Conservation (phyloP, 2,329 filamentous ascomycete genomes). For the Colletotrichum sp. region DNA sequence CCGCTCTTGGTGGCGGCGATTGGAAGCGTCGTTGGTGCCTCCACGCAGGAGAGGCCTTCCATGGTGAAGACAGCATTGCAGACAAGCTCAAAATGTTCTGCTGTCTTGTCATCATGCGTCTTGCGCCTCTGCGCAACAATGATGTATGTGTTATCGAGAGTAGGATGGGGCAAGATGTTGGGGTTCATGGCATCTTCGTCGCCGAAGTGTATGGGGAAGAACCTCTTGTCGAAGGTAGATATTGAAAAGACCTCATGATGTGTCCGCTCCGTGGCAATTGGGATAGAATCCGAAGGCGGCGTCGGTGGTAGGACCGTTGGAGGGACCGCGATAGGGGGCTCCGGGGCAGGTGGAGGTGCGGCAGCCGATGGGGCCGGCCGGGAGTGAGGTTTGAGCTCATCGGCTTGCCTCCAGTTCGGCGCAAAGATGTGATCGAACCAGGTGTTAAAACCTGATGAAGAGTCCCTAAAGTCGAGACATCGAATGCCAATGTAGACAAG, state of each 20-base stretch:
- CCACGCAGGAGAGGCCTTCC: slow-evolving; percentile 46
- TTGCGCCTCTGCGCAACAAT: slow-evolving; percentile 54
- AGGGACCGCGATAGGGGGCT: not conserved
- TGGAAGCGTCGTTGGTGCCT: slow-evolving; percentile 45
- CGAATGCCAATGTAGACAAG: slow-evolving; percentile 32
- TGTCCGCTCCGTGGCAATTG: not conserved
- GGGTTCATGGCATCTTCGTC: slow-evolving; percentile 52
- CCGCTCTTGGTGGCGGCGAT: slow-evolving; percentile 47
- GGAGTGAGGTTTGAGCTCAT: slow-evolving; percentile 9
- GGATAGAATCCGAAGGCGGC: not conserved
- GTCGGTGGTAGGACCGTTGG: not conserved
- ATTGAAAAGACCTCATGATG: slow-evolving; percentile 50
- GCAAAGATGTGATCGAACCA: slow-evolving; percentile 14
- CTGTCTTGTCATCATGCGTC: slow-evolving; percentile 26
- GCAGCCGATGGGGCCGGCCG: slow-evolving; percentile 38
- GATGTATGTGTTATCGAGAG: slow-evolving; percentile 50
- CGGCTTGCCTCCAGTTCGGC: slow-evolving; percentile 6
- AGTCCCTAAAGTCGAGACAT: not conserved
- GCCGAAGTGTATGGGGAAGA: slow-evolving; percentile 55
- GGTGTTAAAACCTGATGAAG: not conserved
- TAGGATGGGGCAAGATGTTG: slow-evolving; percentile 63
- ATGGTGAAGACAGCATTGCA: slow-evolving; percentile 55
- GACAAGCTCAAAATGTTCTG: slow-evolving; percentile 48
- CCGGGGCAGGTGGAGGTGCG: slow-evolving; percentile 32
- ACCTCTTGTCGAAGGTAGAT: slow-evolving; percentile 49